Base-by-base conservation (phyloP, 2,329 filamentous ascomycete genomes). In the Phialophora verrucosa region DNA sequence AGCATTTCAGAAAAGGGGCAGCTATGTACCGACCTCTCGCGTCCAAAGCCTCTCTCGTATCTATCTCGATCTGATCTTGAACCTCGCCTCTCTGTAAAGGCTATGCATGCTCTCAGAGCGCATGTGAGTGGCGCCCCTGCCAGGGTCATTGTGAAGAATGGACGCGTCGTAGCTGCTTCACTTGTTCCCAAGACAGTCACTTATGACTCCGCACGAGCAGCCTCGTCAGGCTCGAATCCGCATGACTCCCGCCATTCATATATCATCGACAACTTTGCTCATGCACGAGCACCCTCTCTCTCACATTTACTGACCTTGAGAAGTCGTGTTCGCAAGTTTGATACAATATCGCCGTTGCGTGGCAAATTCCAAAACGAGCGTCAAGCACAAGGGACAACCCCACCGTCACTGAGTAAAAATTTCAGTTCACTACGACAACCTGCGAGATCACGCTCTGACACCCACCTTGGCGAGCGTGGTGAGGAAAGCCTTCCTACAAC, bases 131-230 rank as follows among this genome's bases (percentile, higher is more conserved):
- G 1, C 11, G n/a, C 6, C 20, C 14, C 49, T 27, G 49, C 49
- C 38, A n/a, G 17, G 38, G 38, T 20, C 17, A 17, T 44, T 44
- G 38, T 8, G 6, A 17, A n/a, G 38, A 7, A 44, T 44, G 17
- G 38, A n/a, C 38, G 38, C 38, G 17, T 44, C 38, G 38, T 44
- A 27, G 49, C 49, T 23, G 23, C 49, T 23, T 12, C 49, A 23
- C 11, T 23, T 27, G 25, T 27, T 27, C 10, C 29, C 11, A 10
- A 11, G 17, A 10, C 29, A 4, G 25, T 20, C n/a, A n/a, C 12
- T 55, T 35, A 20, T 55, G 55, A 58, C 55, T 58, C 55, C 55
- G 55, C 55, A 58, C 35, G 7, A 32, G 27, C 53, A 56, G 27
- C 23, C 27, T 23, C 53, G 31, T 42, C 55, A 58, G 55, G 31